Conservation (phyloP, 2,329 filamentous ascomycete genomes). For the Ophiosphaerella narmari region DNA sequence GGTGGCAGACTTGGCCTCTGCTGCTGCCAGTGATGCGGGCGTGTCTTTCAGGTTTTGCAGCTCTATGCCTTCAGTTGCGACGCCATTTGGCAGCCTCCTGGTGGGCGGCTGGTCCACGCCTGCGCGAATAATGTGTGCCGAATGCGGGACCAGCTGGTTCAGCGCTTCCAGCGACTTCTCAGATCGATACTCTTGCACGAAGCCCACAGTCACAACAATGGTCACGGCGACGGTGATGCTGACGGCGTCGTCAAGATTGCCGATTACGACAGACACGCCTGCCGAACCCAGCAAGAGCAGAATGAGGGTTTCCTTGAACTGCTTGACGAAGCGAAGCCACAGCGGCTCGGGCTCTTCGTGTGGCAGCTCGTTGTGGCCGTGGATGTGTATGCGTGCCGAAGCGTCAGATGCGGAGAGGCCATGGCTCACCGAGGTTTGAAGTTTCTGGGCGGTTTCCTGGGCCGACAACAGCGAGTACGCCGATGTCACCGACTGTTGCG, state of each 20-base stretch:
- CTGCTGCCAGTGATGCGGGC: constrained; percentile 63
- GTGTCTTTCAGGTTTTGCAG: constrained; percentile 57
- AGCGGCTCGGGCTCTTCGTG: constrained; percentile 92
- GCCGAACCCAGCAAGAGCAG: constrained; percentile 89
- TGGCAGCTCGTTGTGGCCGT: constrained; percentile 92
- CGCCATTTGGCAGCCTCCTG: constrained; percentile 25
- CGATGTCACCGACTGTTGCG: constrained; percentile 48
- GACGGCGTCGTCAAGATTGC: constrained; percentile 91
- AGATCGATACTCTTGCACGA: constrained; percentile 95
- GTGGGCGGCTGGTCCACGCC: constrained; percentile 28
- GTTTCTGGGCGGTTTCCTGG: constrained; percentile 74
- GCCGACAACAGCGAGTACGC: constrained; percentile 70
- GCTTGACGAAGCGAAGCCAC: constrained; percentile 93
- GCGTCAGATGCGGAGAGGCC: constrained; percentile 84
- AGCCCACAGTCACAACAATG: constrained; percentile 94
- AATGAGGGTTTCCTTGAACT: constrained; percentile 96
- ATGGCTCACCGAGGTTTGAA: constrained; percentile 81
- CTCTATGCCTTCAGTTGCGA: constrained; percentile 47
- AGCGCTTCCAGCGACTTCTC: constrained; percentile 97
- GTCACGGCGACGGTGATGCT: constrained; percentile 96
- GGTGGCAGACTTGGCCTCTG: constrained; percentile 77
- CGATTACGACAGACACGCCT: constrained; percentile 83
- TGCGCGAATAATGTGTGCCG: constrained; percentile 85
- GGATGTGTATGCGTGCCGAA: constrained; percentile 73
- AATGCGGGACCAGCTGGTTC: constrained; percentile 91